These are phyloP conservation scores for Aurifilum marmelostoma DNA, from an alignment of 2,329 filamentous ascomycete genomes.

Conservation along the genomic window DNA sequence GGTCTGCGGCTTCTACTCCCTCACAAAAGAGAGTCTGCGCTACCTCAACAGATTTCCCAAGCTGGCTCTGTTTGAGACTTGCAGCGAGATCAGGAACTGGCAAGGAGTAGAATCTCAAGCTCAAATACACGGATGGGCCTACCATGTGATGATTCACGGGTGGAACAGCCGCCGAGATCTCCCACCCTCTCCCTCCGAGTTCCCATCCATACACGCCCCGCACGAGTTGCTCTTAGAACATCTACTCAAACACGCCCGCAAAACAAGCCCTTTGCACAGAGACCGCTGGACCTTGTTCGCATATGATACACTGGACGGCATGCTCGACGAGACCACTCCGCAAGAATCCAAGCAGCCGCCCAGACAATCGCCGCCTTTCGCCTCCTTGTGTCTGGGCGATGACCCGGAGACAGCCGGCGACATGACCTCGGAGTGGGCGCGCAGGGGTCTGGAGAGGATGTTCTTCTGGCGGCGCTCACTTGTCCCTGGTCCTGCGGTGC, in stretches of 20 bases:
- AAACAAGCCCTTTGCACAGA: not conserved
- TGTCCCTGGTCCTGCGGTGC: not conserved
- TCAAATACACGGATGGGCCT: conserved; percentile 15
- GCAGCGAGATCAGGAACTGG: not conserved
- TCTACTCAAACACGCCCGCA: not conserved
- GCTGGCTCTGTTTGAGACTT: conserved; percentile 16
- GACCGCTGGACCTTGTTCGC: not conserved
- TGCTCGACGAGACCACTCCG: not conserved
- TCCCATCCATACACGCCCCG: not conserved
- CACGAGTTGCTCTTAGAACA: not conserved
- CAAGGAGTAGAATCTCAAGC: not conserved
- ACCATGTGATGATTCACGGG: too few relatives aligned
- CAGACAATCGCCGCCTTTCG: conserved; percentile 4
- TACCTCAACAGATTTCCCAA: conserved; percentile 19
- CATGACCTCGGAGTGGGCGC: too few relatives aligned
- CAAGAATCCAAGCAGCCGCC: not conserved
- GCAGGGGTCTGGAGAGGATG: not conserved
- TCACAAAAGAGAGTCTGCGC: conserved; percentile 15
- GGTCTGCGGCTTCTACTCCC: not conserved
- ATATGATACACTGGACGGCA: not conserved
- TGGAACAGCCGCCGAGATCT: not conserved
- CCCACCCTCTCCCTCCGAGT: not conserved
- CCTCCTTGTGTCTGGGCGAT: conserved; percentile 17
- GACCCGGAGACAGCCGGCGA: not conserved
- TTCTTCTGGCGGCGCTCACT: conserved; percentile 23